Conservation (phyloP, 2,329 filamentous ascomycete species). For the Colletotrichum sp. region DNA sequence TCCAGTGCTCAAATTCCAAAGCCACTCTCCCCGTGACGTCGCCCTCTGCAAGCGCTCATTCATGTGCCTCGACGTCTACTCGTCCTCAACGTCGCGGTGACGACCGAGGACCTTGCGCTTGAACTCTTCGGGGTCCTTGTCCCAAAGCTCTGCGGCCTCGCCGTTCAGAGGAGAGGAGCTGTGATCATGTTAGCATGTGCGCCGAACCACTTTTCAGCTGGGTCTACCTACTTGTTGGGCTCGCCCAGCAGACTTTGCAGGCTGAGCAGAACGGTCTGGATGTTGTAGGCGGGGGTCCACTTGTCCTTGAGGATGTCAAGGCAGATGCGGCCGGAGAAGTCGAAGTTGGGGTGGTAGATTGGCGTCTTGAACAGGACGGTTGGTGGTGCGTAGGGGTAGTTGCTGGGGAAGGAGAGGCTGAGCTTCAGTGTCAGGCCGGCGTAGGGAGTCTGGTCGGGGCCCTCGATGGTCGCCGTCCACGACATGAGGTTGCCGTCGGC, state of each 20-base stretch:
- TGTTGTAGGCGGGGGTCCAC: slow-evolving; percentile 98
- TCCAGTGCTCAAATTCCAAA: slow-evolving; percentile 32
- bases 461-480: slow-evolving; percentile 94
- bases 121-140: slow-evolving; percentile 85
- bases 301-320: slow-evolving; percentile 98
- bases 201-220: background rate
- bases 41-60: background rate
- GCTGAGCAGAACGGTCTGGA: slow-evolving; percentile 90
- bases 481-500: slow-evolving; percentile 87
- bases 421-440: slow-evolving; percentile 89
- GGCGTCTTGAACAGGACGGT: slow-evolving; percentile 97
- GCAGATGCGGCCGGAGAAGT: slow-evolving; percentile 96
- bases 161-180: slow-evolving; percentile 95
- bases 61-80: slow-evolving; percentile 41
- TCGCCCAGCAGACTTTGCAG: slow-evolving; percentile 95
- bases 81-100: slow-evolving; percentile 69
- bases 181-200: slow-evolving; percentile 22
- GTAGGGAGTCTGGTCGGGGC: slow-evolving; percentile 91
- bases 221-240: slow-evolving; percentile 86
- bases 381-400: slow-evolving; percentile 91
- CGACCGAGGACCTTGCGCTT: slow-evolving; percentile 74
- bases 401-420: slow-evolving; percentile 85
- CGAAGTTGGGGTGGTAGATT: slow-evolving; percentile 98
- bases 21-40: background rate
- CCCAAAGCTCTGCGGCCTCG: slow-evolving; percentile 95